Conservation (phyloP, 768 basidiomycete genomes). For the Tephrocybe sp. region DNA sequence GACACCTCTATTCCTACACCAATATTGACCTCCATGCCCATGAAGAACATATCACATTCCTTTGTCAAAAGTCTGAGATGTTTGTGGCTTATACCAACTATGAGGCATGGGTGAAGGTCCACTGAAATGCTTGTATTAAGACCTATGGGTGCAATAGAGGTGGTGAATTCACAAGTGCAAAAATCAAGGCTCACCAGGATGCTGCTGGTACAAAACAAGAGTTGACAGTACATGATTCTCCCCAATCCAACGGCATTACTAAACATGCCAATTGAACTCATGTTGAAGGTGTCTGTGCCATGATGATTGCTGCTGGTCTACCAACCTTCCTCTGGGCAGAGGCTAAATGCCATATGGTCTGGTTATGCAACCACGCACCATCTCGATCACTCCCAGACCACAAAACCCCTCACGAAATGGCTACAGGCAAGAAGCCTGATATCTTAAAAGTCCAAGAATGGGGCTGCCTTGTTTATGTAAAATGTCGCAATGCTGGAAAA, state of each 20-base stretch:
- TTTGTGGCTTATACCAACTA: conserved; percentile 21
- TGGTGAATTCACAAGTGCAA: conserved; percentile 22
- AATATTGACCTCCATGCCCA: conserved; percentile 18
- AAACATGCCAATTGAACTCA: conserved; percentile 3
- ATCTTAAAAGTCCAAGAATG: neutral
- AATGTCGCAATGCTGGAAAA: conserved; percentile 5
- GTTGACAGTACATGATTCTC: conserved; percentile 32
- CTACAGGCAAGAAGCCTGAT: conserved; percentile 6
- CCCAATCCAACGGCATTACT: conserved; percentile 20
- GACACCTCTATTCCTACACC: conserved; percentile 14
- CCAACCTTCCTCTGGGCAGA: conserved; percentile 10
- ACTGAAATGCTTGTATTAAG: conserved; percentile 15
- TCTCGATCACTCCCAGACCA: conserved; percentile 17
- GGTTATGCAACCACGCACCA: conserved; percentile 3
- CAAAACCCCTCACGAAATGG: conserved; percentile 10
- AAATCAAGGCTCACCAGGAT: conserved; percentile 21
- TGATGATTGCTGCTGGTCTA: conserved; percentile 4
- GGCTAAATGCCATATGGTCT: conserved; percentile 4
- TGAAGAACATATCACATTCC: conserved; percentile 18
- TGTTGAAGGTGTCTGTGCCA: neutral
- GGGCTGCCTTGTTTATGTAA: conserved; percentile 15
- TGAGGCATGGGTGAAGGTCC: conserved; percentile 23
- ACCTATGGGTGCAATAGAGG: conserved; percentile 23
- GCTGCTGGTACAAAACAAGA: conserved; percentile 27
- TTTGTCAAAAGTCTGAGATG: conserved; percentile 14